These are phyloP conservation scores for Leccinum subfulvum DNA, from an alignment of 1,284 basidiomycete genomes.

Conservation along the genomic window DNA sequence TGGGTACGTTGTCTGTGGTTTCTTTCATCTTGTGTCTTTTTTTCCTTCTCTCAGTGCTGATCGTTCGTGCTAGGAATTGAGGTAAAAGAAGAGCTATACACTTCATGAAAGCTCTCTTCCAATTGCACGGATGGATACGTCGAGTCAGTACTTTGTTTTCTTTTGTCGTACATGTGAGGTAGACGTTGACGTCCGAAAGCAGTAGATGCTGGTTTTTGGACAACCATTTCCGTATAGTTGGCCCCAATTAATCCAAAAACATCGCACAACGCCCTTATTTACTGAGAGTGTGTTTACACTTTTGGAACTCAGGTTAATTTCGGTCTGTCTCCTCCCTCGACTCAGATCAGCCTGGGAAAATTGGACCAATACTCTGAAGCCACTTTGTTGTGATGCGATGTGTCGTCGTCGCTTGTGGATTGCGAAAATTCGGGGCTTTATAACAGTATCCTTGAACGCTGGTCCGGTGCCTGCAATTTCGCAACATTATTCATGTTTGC, in stretches of 20 bases:
- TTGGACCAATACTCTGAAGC: neutral
- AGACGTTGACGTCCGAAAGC: slow-evolving; percentile 12
- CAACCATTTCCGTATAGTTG: slow-evolving; percentile 21
- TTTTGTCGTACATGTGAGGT: neutral
- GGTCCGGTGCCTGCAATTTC: neutral
- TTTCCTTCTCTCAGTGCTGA: neutral
- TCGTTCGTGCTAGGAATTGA: slow-evolving; percentile 34
- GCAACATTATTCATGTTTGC: neutral
- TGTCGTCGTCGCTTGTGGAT: neutral
- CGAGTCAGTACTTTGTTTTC: slow-evolving; percentile 17
- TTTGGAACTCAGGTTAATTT: neutral
- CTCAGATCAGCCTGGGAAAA: neutral
- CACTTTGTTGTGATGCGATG: neutral
- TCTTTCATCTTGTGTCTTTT: neutral
- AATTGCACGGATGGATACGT: slow-evolving; percentile 14
- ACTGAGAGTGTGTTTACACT: neutral
- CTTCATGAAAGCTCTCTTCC: slow-evolving; percentile 24
- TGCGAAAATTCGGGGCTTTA: neutral
- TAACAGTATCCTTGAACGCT: neutral
- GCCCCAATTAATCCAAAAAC: slow-evolving; percentile 23
- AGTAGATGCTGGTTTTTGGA: slow-evolving; percentile 30
- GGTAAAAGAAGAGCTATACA: slow-evolving; percentile 47
- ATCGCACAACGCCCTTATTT: slow-evolving; percentile 1
- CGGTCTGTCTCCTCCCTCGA: neutral
- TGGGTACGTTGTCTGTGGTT: slow-evolving; percentile 60